Evolutionary conservation across 331 rosid species (phyloP), one percentile per base, ranked within the genome.

Genomic region (Quercus tomentella): DNA sequence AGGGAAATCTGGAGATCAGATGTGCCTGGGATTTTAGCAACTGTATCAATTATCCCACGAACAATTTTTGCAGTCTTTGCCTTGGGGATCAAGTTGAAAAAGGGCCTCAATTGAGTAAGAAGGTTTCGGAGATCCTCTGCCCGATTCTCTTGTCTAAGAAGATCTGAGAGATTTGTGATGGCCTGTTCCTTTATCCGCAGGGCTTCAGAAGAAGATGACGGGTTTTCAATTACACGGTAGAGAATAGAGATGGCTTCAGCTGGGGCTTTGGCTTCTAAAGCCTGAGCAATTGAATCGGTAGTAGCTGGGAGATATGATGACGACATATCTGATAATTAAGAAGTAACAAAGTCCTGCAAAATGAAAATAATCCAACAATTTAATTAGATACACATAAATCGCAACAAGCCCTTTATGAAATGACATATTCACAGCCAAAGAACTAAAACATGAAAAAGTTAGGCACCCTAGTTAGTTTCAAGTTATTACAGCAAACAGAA

Each of bases 1-100:
- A 95, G 91, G 76, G 92, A 74, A 77, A 93, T 91, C 82, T 95
- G 97, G 7, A 95, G 97, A 84, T 93, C 92, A 75, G 97, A 86
- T 25, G 99, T 91, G 58, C 87, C 91, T 1, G 98, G 99, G 76
- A 95, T 90, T 84, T 95, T 93, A 66, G 99, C 96, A 21, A 95
- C 92, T 0, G 97, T 83, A 78, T 95, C 99, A 69, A 95, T 90
- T 52, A 95, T 86, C 43, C 91, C 91, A 72, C 99, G 91, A 14
- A 95, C 99, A 35, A 95, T 93, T 82, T 95, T 95, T 22, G 99
- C 99, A 55, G 97, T 93, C 84, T 95, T 95, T 7, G 97, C 97
- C 84, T 93, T 93, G 9, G 97, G 97, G 45, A 95, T 92, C 89
- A 90, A 84, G 75, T 88, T 93, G 76, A 95, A 95, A 79, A 95